phyloP scores from a whole-genome alignment of 768 basidiomycete genomes.

The Pisolithus albus region DNA sequence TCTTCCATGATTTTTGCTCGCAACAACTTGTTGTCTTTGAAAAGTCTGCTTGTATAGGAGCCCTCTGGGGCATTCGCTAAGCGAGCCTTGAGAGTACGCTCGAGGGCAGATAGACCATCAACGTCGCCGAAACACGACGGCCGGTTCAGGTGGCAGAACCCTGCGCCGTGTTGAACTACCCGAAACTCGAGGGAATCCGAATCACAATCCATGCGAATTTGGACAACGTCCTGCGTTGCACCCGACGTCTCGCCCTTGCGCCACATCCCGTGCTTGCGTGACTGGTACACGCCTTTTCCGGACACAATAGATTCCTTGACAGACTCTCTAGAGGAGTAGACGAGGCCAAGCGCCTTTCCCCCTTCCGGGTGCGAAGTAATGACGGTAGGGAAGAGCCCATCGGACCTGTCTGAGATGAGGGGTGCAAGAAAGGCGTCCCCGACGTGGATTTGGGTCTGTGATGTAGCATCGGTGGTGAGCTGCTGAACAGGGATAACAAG shows the following conservation, averaged over 20 bases:
- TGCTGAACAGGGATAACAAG: slow-evolving; percentile 68
- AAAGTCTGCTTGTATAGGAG: slow-evolving; percentile 85
- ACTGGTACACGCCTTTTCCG: slow-evolving; percentile 93
- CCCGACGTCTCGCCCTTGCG: slow-evolving; percentile 95
- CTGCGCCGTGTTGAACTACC: slow-evolving; percentile 82
- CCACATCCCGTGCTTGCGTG: slow-evolving; percentile 94
- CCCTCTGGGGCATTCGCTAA: slow-evolving; percentile 75
- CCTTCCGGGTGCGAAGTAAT: slow-evolving; percentile 65
- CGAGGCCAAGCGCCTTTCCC: slow-evolving; percentile 79
- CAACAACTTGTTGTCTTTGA: slow-evolving; percentile 74
- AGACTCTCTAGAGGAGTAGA: slow-evolving; percentile 88
- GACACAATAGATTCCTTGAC: slow-evolving; percentile 81
- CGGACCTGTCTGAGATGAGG: slow-evolving; percentile 77
- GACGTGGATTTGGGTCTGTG: slow-evolving; percentile 57
- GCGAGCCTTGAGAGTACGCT: slow-evolving; percentile 69
- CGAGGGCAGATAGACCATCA: slow-evolving; percentile 74
- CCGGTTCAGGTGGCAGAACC: slow-evolving; percentile 90
- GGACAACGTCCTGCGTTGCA: slow-evolving; percentile 80
- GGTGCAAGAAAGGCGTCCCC: slow-evolving; percentile 83
- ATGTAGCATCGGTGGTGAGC: slow-evolving; percentile 54
- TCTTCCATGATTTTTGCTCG: slow-evolving; percentile 97
- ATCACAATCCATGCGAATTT: slow-evolving; percentile 87
- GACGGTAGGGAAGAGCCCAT: slow-evolving; percentile 90
- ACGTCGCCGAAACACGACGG: slow-evolving; percentile 84
- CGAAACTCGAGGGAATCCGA: slow-evolving; percentile 86